These are phyloP conservation scores for Exophiala aquamarina DNA, from an alignment of 2,329 filamentous ascomycete genomes.

Conservation along the genomic window DNA sequence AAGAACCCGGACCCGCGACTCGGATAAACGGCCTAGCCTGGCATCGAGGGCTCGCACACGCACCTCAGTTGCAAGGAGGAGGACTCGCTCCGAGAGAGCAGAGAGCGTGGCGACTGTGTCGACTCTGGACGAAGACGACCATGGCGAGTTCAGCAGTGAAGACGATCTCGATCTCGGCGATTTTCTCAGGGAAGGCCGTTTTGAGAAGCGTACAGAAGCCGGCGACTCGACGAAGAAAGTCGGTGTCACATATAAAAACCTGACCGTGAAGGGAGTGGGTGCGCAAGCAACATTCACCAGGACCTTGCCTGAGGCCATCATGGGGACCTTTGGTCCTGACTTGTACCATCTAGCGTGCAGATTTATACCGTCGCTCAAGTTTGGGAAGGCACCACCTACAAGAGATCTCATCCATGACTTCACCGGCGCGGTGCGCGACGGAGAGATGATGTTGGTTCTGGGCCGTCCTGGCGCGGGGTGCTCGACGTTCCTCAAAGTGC, in stretches of 20 bases:
- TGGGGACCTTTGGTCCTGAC: slow-evolving; percentile 80
- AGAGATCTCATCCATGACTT: slow-evolving; percentile 65
- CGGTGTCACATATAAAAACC: slow-evolving; percentile 72
- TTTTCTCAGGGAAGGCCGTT: slow-evolving; percentile 72
- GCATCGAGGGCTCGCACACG: slow-evolving; percentile 29
- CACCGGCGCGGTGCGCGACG: slow-evolving; percentile 64
- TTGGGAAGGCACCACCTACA: slow-evolving; percentile 50
- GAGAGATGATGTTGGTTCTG: slow-evolving; percentile 72
- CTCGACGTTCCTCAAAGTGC: slow-evolving; percentile 73
- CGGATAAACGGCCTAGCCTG: slow-evolving; percentile 27
- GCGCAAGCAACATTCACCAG: slow-evolving; percentile 67
- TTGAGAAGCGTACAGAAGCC: slow-evolving; percentile 67
- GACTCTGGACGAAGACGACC: slow-evolving; percentile 36
- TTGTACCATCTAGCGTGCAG: slow-evolving; percentile 63
- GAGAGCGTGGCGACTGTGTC: slow-evolving; percentile 39
- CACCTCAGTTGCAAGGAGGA: slow-evolving; percentile 12
- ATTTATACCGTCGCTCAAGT: slow-evolving; percentile 53
- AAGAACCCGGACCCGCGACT: slow-evolving; percentile 30
- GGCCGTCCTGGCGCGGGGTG: slow-evolving; percentile 74
- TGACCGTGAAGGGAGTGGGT: slow-evolving; percentile 71
- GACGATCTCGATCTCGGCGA: slow-evolving; percentile 65
- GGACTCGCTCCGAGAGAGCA: slow-evolving; percentile 15
- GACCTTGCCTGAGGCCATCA: slow-evolving; percentile 70
- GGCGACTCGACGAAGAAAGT: slow-evolving; percentile 72
- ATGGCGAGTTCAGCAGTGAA: slow-evolving; percentile 30